These are phyloP conservation scores for Picocystis sp. DNA, from an alignment of 163 green algal species.

Conservation along the genomic window DNA sequence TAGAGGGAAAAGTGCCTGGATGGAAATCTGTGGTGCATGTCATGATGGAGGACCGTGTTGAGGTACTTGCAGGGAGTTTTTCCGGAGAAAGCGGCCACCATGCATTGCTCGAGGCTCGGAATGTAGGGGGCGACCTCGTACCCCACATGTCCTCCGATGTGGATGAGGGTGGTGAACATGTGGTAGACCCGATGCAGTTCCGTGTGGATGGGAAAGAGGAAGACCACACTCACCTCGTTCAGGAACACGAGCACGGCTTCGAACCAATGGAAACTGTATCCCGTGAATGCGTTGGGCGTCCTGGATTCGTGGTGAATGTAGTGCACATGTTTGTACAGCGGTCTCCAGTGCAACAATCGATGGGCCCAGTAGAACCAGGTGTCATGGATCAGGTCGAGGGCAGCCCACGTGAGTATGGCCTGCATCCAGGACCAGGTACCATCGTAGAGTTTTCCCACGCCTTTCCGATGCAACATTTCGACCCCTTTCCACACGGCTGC, in stretches of 20 bases:
- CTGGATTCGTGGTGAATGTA: constrained; percentile 60
- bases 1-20: constrained; percentile 71
- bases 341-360: constrained; percentile 58
- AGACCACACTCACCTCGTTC: constrained; percentile 69
- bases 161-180: constrained; percentile 65
- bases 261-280: constrained; percentile 52
- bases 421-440: constrained; percentile 23
- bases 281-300: constrained; percentile 44
- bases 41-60: constrained; percentile 79
- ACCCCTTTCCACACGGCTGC: constrained; percentile 48
- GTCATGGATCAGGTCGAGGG: constrained; percentile 73
- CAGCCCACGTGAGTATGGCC: constrained; percentile 28
- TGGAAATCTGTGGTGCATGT: constrained; percentile 76
- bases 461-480: constrained; percentile 41
- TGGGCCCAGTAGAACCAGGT: constrained; percentile 88
- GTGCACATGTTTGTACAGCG: constrained; percentile 61
- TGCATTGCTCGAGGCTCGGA: constrained; percentile 39
- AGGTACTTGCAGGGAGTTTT: constrained; percentile 18
- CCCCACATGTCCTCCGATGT: constrained; percentile 62
- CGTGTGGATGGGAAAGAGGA: constrained; percentile 64
- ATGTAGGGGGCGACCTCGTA: constrained; percentile 79
- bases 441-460: constrained; percentile 37
- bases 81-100: not conserved
- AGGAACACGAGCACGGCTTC: constrained; percentile 75
- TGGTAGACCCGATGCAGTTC: constrained; percentile 66